Base-by-base conservation (phyloP, 257 asterid genomes). In the Cinchona pubescens region DNA sequence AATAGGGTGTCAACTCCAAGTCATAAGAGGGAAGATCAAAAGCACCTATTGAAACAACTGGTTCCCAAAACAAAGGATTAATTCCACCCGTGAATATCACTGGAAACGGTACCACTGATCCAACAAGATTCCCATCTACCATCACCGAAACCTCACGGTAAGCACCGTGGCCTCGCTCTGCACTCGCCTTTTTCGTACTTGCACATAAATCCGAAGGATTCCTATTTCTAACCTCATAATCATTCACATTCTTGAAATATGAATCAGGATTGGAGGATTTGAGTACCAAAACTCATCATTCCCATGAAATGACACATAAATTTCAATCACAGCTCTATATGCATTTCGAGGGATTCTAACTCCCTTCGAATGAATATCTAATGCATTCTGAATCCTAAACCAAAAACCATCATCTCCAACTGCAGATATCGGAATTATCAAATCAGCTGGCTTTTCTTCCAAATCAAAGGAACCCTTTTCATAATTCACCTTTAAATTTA, bases 271-370 rank as follows among this genome's bases (percentile, higher is more conserved):
- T n/a, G n/a, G 92, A 2, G 97, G 97, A 78, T 94, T 92, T 0
- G 96, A 76, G 92, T 89, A 92, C 99, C 99, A 94, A 49, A 89
- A 86, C 83, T 94, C 99, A 49, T 94, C 99, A 34, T 88, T 45
- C 3, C 96, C 96, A 27, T 94, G 99, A 59, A 69, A 86, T 37
- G 99, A 92, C 42, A 86, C 88, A 59, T 87, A 92, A 69, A 94
- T 79, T 85, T 94, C 97, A 53, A 94, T 65, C 73, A 89, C 91
- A 23, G 97, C 97, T 80, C 85, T 89, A 80, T 86, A 92, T 0
- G 97, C 75, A 77, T 88, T 90, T 42, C 16, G 27, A 1, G 97
- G 97, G 62, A 94, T 83, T 75, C 42, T 75, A 67, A 92, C 78
- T 43, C 70, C 80, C 16, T 79, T 84, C 25, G 82, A 77, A 67